Conservation (phyloP, 164 flowering plant species). For the Umbilicus rupestris region DNA sequence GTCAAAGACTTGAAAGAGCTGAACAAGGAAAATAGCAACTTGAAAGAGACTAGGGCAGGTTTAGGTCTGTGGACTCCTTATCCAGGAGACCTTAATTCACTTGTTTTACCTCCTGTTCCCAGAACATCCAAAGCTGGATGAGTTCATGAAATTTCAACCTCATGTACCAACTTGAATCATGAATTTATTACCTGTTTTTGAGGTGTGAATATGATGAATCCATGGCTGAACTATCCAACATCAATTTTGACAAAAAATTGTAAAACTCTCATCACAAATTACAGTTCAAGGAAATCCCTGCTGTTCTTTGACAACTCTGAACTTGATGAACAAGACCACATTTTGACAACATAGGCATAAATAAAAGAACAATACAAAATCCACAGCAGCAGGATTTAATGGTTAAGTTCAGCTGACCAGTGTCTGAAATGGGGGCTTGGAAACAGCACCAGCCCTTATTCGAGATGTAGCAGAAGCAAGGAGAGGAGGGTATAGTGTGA, state of each 20-base stretch:
- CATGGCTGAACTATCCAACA: neutral
- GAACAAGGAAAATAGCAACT: constrained; percentile 30
- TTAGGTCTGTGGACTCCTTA: constrained; percentile 93
- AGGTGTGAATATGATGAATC: too few relatives aligned
- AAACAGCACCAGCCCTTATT: constrained; percentile 19
- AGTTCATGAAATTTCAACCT: constrained; percentile 10
- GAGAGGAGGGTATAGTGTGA: neutral
- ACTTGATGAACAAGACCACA: neutral
- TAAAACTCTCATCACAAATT: neutral
- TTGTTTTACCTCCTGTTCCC: constrained; percentile 58
- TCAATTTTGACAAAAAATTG: neutral
- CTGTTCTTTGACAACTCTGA: neutral
- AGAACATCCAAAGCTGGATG: constrained; percentile 92
- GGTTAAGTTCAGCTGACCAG: neutral
- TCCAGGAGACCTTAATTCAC: constrained; percentile 62
- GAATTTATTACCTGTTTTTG: too few relatives aligned
- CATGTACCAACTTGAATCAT: too few relatives aligned
- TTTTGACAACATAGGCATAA: neutral
- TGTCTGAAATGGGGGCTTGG: constrained; percentile 4
- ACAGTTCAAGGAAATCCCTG: neutral
- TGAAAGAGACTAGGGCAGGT: constrained; percentile 86
- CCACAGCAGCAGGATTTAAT: neutral
- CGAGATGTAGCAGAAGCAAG: neutral
- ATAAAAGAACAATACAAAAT: neutral
- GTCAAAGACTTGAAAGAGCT: constrained; percentile 58